phyloP scores from a whole-genome alignment of 106 monocot species.

The Narthecium ossifragum region DNA sequence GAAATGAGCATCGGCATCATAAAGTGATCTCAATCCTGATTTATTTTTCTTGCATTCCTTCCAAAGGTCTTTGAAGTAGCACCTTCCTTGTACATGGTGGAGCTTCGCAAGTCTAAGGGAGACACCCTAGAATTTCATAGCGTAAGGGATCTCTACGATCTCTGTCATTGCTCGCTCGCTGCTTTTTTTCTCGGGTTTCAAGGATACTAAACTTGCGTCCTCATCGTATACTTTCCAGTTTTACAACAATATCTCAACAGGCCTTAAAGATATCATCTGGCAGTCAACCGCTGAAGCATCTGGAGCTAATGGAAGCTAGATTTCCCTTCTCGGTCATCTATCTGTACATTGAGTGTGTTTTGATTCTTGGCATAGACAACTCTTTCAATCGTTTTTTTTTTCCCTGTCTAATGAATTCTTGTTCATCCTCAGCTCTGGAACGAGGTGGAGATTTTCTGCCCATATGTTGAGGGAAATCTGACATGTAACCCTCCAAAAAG shows the following conservation, averaged over 20 bases:
- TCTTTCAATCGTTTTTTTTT: no score
- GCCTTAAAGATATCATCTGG: conserved; percentile 46
- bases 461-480: no score
- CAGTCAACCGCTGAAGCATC: background rate
- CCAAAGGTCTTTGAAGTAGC: conserved; percentile 69
- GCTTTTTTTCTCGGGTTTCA: no score
- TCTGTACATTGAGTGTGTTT: no score
- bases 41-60: background rate
- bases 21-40: background rate
- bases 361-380: no score
- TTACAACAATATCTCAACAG: conserved; percentile 37
- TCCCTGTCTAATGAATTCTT: no score
- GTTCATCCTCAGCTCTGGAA: no score
- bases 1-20: background rate
- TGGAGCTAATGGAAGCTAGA: background rate
- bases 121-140: conserved; percentile 67
- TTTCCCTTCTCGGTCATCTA: no score
- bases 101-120: conserved; percentile 63
- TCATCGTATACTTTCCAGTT: conserved; percentile 18
- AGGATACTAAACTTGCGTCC: no score
- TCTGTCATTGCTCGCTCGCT: no score
- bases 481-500: no score
- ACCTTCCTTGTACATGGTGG: conserved; percentile 67
- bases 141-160: conserved; percentile 14
- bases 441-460: no score